phyloP scores from a whole-genome alignment of 1,284 basidiomycete species.

The Puccinia horiana region DNA sequence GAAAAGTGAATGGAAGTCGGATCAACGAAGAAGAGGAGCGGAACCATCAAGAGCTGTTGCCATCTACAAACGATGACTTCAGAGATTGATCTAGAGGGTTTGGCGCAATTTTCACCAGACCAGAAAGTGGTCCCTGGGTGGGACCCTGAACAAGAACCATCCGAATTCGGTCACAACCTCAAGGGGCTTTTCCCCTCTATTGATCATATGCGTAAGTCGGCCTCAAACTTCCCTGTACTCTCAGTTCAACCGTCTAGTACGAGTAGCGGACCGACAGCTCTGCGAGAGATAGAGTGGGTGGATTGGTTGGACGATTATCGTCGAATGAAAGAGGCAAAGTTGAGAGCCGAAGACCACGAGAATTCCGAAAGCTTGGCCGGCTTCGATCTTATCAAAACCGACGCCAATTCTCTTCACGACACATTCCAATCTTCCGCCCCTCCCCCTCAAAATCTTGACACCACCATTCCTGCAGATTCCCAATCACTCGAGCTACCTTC shows the following conservation, averaged over 20 bases:
- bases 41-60: not conserved
- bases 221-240: constrained; percentile 14
- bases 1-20: constrained; percentile 13
- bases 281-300: constrained; percentile 64
- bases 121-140: not conserved
- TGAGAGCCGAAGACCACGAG: constrained; percentile 59
- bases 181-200: not conserved
- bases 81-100: not conserved
- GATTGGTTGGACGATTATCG: constrained; percentile 66
- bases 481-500: constrained; percentile 5
- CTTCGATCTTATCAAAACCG: not conserved
- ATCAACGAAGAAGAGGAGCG: constrained; percentile 35
- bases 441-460: not conserved
- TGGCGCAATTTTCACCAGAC: constrained; percentile 1
- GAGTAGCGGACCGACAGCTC: constrained; percentile 53
- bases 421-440: not conserved
- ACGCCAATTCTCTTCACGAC: not conserved
- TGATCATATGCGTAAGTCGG: constrained; percentile 32
- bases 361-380: constrained; percentile 15
- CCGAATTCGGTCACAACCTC: not conserved
- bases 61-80: not conserved
- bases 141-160: constrained; percentile 4
- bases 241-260: constrained; percentile 52
- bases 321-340: constrained; percentile 64
- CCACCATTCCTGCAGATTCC: constrained; percentile 3